Evolutionary conservation across 2,329 filamentous ascomycete species (phyloP), one percentile per base, ranked within the genome.

Genomic region (Didymella pinodella): DNA sequence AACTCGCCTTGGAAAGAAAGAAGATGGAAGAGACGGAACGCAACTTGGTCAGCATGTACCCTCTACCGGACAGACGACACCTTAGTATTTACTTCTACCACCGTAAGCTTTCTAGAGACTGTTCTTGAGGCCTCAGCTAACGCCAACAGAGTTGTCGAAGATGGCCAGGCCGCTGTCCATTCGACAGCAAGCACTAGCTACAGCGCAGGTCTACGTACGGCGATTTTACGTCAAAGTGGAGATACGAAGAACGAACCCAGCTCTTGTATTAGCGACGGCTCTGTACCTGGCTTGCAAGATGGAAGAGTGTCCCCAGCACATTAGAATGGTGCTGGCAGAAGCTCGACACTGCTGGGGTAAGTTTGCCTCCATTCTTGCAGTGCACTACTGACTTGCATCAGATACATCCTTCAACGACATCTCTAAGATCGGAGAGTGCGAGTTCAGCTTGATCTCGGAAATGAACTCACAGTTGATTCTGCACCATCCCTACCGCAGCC

Each of bases 271-370:
- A 65, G 90, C 93, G n/a, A 98, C 95, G 1, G 91, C 94, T 5
- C 85, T 98, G 61, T 99, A 99, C 76, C 83, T 99, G 34, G 93
- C 95, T 20, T 97, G 93, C 81, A 99, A 99, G 80, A 97, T 96
- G 87, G 95, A 99, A 77, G 95, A 99, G 77, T 93, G 89, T 49
- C 95, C 95, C 2, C 94, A 98, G 76, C 95, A 99, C 76, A 98
- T 99, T 70, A 87, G 95, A 29, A 86, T 96, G 64, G 89, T 99
- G 58, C 89, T 95, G 11, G 89, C 88, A 46, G 95, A 99, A 77
- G 92, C 93, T 3, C 88, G 92, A 32, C 86, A 90, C 57, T 84
- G 96, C 52, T 77, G 74, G 74, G 75, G 74, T 76, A 66, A 14
- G 69, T 48, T 16, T 18, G 25, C 22, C 14, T 2, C 5, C 29